These are phyloP conservation scores for Borovskyia barvae DNA, from an alignment of 208 protist genomes.

Conservation along the genomic window DNA sequence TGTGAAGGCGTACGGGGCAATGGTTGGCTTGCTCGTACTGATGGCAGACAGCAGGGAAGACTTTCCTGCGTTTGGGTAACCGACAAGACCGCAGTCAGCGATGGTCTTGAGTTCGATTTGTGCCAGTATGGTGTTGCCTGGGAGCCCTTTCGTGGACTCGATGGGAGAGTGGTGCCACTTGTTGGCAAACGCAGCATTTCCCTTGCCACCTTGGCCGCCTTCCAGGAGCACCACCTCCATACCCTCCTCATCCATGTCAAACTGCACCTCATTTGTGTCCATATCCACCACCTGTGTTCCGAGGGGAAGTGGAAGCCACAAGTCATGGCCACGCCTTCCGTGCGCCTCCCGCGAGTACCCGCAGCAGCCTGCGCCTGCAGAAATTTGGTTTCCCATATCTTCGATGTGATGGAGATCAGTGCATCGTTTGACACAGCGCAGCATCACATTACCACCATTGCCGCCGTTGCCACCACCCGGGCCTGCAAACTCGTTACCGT, in stretches of 20 bases:
- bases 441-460: constrained; percentile 82
- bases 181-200: constrained; percentile 89
- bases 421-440: constrained; percentile 45
- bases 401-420: constrained; percentile 75
- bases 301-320: constrained; percentile 82
- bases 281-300: constrained; percentile 87
- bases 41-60: constrained; percentile 90
- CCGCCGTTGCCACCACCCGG: constrained; percentile 91
- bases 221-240: constrained; percentile 82
- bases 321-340: constrained; percentile 63
- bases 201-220: constrained; percentile 89
- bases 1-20: constrained; percentile 91
- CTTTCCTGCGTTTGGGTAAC: constrained; percentile 93
- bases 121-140: constrained; percentile 88
- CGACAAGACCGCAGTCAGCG: constrained; percentile 90
- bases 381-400: constrained; percentile 64
- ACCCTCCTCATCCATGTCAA: constrained; percentile 79
- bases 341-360: constrained; percentile 77
- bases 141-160: constrained; percentile 87
- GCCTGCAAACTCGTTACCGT: constrained; percentile 88
- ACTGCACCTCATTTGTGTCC: constrained; percentile 89
- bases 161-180: constrained; percentile 87
- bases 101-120: constrained; percentile 91
- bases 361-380: constrained; percentile 54
- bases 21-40: constrained; percentile 73